Evolutionary conservation across 208 protist species (phyloP), one percentile per base, ranked within the genome.

Genomic region (Leishmania turanica): DNA sequence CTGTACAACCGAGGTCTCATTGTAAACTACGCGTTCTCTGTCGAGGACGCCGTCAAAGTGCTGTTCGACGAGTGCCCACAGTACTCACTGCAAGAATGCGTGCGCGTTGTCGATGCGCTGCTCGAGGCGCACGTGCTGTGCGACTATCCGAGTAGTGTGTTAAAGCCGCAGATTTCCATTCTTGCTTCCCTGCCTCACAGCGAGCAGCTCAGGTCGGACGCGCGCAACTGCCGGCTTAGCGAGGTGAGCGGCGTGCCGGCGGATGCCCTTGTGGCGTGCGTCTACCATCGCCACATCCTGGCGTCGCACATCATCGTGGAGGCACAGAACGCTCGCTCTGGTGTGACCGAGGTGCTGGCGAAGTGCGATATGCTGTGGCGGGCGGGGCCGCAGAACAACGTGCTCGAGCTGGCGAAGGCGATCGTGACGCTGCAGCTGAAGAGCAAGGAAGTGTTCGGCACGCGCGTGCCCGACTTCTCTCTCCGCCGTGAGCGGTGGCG

Each of bases 1-100:
- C 84, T 97, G n/a, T 93, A 92, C 75, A 97, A 97, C 78, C 91
- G 93, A 49, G 95, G 95, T 5, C 88, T 96, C 69, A 88, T 96
- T 66, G 86, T 95, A 21, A 95, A 95, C 77, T 92, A 92, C 80
- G 74, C 75, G 17, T 94, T 97, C 69, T 69, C 77, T 1, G 66
- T 90, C 53, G 89, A 96, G 65, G 95, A 97, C 80, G 93, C 88
- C 34, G 85, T 97, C 58, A 91, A 89, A 65, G 90, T 90, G 0
- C 84, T 97, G 37, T 96, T 91, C 72, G 88, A 96, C 74, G 95
- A 97, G 80, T 93, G 85, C 71, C 84, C 84, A 47, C 86, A 89
- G 56, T 87, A 89, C 82, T 87, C 90, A 15, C 73, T 95, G 66
- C 85, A 83, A 65, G 88, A 93, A 47, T 96, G 93, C 69, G 86